These are phyloP conservation scores for Serendipita sp. DNA, from an alignment of 768 basidiomycete species.

Conservation along the genomic window DNA sequence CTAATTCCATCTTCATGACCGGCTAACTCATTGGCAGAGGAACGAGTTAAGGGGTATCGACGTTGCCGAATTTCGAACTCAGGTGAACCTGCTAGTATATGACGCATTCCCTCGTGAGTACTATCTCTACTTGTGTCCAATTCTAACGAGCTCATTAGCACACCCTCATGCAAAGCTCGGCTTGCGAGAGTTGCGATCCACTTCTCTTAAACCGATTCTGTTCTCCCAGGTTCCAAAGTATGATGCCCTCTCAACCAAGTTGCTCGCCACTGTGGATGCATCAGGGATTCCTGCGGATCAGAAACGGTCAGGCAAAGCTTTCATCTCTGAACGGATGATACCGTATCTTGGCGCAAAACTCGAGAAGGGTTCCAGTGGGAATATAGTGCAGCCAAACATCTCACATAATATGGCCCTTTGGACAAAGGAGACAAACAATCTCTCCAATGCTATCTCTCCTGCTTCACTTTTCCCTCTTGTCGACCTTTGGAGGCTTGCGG, in stretches of 20 bases:
- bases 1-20: background rate
- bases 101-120: conserved; percentile 65
- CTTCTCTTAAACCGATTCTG: conserved; percentile 60
- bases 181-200: conserved; percentile 40
- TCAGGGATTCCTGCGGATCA: conserved; percentile 16
- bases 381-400: conserved; percentile 11
- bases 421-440: conserved; percentile 28
- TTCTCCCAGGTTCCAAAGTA: conserved; percentile 55
- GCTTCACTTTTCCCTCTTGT: conserved; percentile 60
- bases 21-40: conserved; percentile 23
- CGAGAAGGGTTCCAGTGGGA: conserved; percentile 7
- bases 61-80: conserved; percentile 47
- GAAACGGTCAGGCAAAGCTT: conserved; percentile 18
- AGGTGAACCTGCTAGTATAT: conserved; percentile 57
- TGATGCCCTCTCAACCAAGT: conserved; percentile 44
- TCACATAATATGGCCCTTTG: conserved; percentile 19
- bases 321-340: conserved; percentile 21
- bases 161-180: conserved; percentile 53
- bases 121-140: background rate
- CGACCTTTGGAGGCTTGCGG: conserved; percentile 66
- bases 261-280: conserved; percentile 43
- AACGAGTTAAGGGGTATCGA: conserved; percentile 60
- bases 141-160: conserved; percentile 25
- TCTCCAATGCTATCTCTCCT: conserved; percentile 31
- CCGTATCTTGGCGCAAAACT: conserved; percentile 27